Conservation (phyloP, 2,329 filamentous ascomycete species). For the Scedosporium aurantiacum region DNA sequence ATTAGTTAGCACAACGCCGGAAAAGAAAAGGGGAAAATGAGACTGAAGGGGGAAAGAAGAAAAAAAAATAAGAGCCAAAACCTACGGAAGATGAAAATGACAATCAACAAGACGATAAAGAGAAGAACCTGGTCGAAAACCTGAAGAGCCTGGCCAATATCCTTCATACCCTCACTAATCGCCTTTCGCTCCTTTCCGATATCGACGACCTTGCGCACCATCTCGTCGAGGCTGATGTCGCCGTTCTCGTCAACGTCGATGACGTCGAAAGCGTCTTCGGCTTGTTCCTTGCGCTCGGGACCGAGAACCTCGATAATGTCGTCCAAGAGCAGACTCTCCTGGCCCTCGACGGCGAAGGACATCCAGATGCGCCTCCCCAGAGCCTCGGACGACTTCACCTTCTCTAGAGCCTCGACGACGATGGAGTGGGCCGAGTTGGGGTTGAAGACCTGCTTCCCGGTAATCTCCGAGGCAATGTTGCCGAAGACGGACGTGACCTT, state of each 20-base stretch:
- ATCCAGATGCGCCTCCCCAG: conserved; percentile 93
- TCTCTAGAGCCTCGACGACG: conserved; percentile 80
- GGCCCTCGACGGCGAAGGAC: conserved; percentile 89
- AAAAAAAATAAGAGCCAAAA: conserved; percentile 10
- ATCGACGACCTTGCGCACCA: conserved; percentile 77
- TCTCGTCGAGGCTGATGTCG: conserved; percentile 90
- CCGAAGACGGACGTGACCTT: conserved; percentile 90
- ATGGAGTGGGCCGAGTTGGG: conserved; percentile 82
- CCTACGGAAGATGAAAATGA: conserved; percentile 72
- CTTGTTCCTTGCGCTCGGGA: conserved; percentile 58
- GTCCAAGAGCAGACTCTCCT: conserved; percentile 65
- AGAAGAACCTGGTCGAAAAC: conserved; percentile 82
- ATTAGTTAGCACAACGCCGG: conserved; percentile 2
- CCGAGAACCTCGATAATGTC: conserved; percentile 87
- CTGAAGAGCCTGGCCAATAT: conserved; percentile 87
- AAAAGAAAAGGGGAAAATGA: neutral
- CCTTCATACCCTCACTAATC: conserved; percentile 88
- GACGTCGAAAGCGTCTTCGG: conserved; percentile 71
- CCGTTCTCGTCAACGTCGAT: conserved; percentile 85
- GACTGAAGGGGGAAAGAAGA: neutral
- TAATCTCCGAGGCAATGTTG: conserved; percentile 87
- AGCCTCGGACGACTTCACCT: conserved; percentile 75
- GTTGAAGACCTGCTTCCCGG: conserved; percentile 91
- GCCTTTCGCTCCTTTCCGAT: conserved; percentile 79
- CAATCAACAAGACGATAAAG: conserved; percentile 68